Percentiles rank a stretch among this genome's conserved stretches.
These are phyloP conservation scores for Talaromyces sp. DNA, from an alignment of 2,329 filamentous ascomycete species.

Conservation along the genomic window DNA sequence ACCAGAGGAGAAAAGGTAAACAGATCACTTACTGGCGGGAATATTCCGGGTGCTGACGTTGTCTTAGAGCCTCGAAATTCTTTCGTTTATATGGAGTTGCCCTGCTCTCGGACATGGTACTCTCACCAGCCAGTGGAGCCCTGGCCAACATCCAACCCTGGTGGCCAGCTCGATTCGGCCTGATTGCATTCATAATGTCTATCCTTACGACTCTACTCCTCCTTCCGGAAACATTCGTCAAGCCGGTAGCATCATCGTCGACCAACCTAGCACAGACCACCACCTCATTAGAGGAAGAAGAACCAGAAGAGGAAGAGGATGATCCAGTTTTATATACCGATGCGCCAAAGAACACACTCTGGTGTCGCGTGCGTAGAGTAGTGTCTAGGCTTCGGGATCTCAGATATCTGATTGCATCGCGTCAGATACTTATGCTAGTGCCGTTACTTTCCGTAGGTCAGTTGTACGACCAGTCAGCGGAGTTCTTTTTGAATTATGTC, in stretches of 20 bases:
- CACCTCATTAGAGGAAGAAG: slow-evolving; percentile 1
- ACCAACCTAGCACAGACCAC: neutral
- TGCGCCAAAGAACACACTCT: slow-evolving; percentile 7
- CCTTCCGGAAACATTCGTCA: slow-evolving; percentile 13
- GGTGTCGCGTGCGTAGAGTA: neutral
- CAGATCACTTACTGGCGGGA: neutral
- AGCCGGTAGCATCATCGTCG: neutral
- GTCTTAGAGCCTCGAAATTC: slow-evolving; percentile 13
- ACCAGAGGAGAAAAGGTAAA: slow-evolving; percentile 14
- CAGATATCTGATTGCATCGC: slow-evolving; percentile 11
- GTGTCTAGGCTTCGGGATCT: slow-evolving; percentile 10
- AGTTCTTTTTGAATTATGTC: slow-evolving; percentile 13
- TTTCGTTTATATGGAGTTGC: slow-evolving; percentile 15
- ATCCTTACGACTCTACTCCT: slow-evolving; percentile 8
- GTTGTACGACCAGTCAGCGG: slow-evolving; percentile 13
- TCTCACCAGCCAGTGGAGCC: slow-evolving; percentile 12
- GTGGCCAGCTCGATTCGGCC: slow-evolving; percentile 15
- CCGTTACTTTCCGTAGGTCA: slow-evolving; percentile 14
- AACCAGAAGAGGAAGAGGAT: slow-evolving; percentile 14
- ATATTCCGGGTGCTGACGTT: neutral
- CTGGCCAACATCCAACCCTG: slow-evolving; percentile 13
- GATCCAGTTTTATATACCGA: slow-evolving; percentile 13
- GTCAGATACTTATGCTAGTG: slow-evolving; percentile 10
- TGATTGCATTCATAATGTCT: slow-evolving; percentile 14
- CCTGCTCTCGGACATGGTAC: slow-evolving; percentile 12